Base-by-base conservation (phyloP, 169 alveolate species). In the Perkinsus olseni region DNA sequence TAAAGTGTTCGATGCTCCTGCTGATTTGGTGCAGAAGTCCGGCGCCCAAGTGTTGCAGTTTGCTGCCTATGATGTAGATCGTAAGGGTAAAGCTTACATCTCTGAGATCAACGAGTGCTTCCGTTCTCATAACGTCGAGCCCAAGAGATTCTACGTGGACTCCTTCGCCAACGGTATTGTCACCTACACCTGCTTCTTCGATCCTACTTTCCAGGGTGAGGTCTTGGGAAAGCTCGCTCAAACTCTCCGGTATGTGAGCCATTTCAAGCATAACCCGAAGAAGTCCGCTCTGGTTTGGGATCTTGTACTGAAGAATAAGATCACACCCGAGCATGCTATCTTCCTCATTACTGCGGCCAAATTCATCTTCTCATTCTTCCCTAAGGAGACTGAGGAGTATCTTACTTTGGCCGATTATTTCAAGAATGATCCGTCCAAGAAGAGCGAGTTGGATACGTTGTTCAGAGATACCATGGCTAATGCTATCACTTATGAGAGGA, bases 121-220 rank as follows among this genome's bases (percentile, higher is more conserved):
- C 74, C 90, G 74, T n/a, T 92, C 48, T n/a, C 74, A 74, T 40
- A 39, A 91, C 34, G 45, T 92, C 31, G 36, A 28, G n/a, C 94
- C 94, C 28, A 45, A 91, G 37, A 38, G 94, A 48, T 92, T 92
- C 92, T 92, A 92, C 51, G 31, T 74, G 34, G 94, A 92, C 34
- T 74, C 91, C 74, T 92, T 92, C 62, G 94, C 94, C 38, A 92
- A 92, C 38, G 94, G 94, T 1, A 92, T 92, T 24, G 91, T 92
- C 62, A 74, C 94, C 17, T 92, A 92, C 91, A 92, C 92, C 90
- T 91, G 36, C 38, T 92, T 92, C 92, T 92, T 92, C 39, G 50
- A 40, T 11, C 92, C 92, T 28, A 39, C 38, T n/a, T 38, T 48
- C n/a, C 38, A 39, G 34, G 92, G 21, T 10, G 92, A 91, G 36